Conservation (phyloP, 2,329 filamentous ascomycete genomes). For the Alternaria arbusti region DNA sequence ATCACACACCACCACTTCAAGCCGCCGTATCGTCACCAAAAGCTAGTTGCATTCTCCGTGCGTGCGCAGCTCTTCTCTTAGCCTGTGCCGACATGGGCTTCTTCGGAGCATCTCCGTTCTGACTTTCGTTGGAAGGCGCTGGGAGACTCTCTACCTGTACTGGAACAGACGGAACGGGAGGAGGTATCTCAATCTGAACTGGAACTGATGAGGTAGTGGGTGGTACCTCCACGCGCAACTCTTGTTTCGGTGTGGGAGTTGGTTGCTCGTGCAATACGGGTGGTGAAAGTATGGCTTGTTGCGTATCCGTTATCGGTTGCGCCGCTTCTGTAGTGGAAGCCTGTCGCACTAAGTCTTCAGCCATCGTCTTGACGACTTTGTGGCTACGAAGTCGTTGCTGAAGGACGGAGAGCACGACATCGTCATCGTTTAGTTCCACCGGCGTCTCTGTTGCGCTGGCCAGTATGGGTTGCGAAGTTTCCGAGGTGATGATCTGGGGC, state of each 20-base stretch:
- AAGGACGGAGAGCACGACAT: slow-evolving; percentile 6
- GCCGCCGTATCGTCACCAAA: slow-evolving; percentile 15
- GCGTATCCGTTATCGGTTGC: background rate
- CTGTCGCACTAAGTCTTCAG: background rate
- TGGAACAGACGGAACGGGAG: background rate
- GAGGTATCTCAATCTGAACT: background rate
- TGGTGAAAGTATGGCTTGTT: background rate
- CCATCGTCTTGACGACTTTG: background rate
- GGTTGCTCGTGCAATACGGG: background rate
- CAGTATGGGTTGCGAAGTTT: background rate
- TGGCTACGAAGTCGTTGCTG: slow-evolving; percentile 6
- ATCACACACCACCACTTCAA: background rate
- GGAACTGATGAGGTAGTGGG: background rate
- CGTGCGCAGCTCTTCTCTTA: slow-evolving; percentile 35
- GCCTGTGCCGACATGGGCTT: slow-evolving; percentile 29
- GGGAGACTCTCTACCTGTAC: background rate
- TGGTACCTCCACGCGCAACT: background rate
- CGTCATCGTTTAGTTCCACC: background rate
- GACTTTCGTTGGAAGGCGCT: background rate
- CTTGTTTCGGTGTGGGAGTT: background rate
- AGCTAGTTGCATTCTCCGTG: slow-evolving; percentile 33
- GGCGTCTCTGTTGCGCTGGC: background rate
- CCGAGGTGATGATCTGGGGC: background rate
- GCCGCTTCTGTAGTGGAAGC: background rate
- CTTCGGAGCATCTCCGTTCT: background rate